Evolutionary conservation across 1,284 basidiomycete species (phyloP).

Genomic region (Marasmius tenuissimus): DNA sequence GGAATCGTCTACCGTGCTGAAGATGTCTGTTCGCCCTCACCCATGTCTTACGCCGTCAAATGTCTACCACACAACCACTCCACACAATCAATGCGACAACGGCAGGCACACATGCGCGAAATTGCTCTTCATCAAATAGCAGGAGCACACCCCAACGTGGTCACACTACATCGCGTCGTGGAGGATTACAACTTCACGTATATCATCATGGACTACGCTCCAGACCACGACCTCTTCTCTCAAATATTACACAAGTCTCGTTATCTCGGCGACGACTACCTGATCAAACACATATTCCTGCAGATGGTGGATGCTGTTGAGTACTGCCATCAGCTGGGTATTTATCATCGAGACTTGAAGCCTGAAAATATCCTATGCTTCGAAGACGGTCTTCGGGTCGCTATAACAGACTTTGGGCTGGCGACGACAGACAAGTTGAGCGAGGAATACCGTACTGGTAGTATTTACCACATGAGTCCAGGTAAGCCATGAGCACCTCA

Average conservation of each 20-base stretch:
- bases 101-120: slow-evolving; percentile 76
- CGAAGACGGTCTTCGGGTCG: slow-evolving; percentile 77
- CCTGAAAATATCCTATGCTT: slow-evolving; percentile 96
- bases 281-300: slow-evolving; percentile 87
- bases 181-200: slow-evolving; percentile 71
- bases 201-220: slow-evolving; percentile 76
- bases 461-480: slow-evolving; percentile 96
- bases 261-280: slow-evolving; percentile 75
- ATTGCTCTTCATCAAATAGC: slow-evolving; percentile 88
- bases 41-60: slow-evolving; percentile 86
- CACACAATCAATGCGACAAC: slow-evolving; percentile 61
- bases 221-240: slow-evolving; percentile 91
- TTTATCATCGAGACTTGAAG: slow-evolving; percentile 97
- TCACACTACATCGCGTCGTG: slow-evolving; percentile 87
- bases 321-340: slow-evolving; percentile 84
- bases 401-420: slow-evolving; percentile 96
- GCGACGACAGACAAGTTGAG: slow-evolving; percentile 89
- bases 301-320: slow-evolving; percentile 95
- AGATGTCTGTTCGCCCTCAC: slow-evolving; percentile 53
- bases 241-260: slow-evolving; percentile 77
- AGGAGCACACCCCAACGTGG: slow-evolving; percentile 83
- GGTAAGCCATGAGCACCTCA: slow-evolving; percentile 47
- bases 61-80: slow-evolving; percentile 67
- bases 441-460: slow-evolving; percentile 94
- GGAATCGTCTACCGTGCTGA: slow-evolving; percentile 94